phyloP scores from a whole-genome alignment of 768 basidiomycete genomes.

The Suillus subluteus region DNA sequence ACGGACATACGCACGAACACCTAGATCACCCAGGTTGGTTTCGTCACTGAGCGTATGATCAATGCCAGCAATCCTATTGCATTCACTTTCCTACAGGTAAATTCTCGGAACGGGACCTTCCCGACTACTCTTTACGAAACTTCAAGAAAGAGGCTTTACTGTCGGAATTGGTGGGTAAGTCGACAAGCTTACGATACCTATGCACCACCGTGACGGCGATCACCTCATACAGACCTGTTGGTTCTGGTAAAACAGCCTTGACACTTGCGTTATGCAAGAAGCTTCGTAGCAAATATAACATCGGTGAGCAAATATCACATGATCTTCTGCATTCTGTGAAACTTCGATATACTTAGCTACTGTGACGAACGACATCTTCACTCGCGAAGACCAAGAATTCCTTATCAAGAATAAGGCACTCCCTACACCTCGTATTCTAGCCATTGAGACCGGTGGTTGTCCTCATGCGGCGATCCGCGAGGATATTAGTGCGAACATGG shows the following conservation, averaged over 20 bases:
- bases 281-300: constrained; percentile 84
- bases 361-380: constrained; percentile 99
- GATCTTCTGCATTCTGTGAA: constrained; percentile 13
- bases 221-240: constrained; percentile 75
- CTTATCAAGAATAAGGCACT: constrained; percentile 91
- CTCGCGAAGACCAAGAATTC: constrained; percentile 97
- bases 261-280: constrained; percentile 87
- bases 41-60: neutral
- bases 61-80: neutral
- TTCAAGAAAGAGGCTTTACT: constrained; percentile 95
- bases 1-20: constrained; percentile 95
- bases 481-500: constrained; percentile 97
- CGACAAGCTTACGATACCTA: neutral
- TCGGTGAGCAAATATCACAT: constrained; percentile 57
- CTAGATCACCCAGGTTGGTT: constrained; percentile 82
- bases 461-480: constrained; percentile 98
- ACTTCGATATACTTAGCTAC: constrained; percentile 58
- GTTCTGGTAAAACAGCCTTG: constrained; percentile 95
- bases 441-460: constrained; percentile 98
- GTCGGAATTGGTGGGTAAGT: constrained; percentile 96
- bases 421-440: constrained; percentile 81
- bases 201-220: neutral
- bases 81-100: constrained; percentile 60
- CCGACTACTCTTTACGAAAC: constrained; percentile 81
- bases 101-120: constrained; percentile 89